These are phyloP conservation scores for Rhododendron ovatum DNA, from an alignment of 148 eudicot genomes.

Conservation along the genomic window DNA sequence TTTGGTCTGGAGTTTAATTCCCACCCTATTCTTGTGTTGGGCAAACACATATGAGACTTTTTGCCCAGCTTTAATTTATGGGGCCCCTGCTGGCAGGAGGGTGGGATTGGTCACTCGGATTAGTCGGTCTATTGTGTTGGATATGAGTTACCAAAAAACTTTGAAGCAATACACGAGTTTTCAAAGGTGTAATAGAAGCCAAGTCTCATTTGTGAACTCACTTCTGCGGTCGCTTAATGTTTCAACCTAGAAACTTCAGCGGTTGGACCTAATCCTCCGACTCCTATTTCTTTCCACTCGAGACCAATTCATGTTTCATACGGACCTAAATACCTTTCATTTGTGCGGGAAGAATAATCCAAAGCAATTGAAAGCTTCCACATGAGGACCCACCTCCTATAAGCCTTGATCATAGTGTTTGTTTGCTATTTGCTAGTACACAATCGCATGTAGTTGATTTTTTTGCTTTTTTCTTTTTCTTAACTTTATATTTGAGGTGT, in stretches of 20 bases:
- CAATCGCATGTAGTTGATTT: background rate
- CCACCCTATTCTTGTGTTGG: background rate
- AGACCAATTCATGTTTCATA: background rate
- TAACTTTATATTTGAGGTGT: background rate
- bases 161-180: background rate
- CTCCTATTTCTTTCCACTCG: background rate
- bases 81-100: background rate
- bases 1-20: background rate
- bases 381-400: background rate
- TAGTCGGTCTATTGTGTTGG: background rate
- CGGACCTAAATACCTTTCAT: background rate
- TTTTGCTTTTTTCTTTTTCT: background rate
- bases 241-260: conserved; percentile 1
- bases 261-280: background rate
- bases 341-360: background rate
- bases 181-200: background rate
- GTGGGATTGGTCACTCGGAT: background rate
- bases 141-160: background rate
- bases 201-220: background rate
- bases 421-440: background rate
- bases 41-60: background rate
- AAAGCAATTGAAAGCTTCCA: background rate
- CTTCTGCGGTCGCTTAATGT: background rate
- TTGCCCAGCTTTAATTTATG: background rate
- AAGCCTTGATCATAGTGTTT: background rate